Conservation (phyloP, 179 eudicot genomes). For the Silene coronaria region DNA sequence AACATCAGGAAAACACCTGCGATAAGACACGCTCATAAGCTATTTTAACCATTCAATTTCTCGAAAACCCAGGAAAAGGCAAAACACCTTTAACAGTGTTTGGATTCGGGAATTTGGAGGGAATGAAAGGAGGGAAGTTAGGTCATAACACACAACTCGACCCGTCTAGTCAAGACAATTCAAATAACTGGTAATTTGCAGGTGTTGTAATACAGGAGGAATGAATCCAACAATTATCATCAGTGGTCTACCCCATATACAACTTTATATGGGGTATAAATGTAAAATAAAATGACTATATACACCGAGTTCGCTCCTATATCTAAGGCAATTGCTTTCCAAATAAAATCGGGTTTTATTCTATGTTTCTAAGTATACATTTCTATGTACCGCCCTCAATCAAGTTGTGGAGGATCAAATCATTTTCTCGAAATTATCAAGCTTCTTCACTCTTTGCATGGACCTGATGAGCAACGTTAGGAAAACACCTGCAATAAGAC, state of each 20-base stretch:
- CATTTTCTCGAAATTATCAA: constrained; percentile 86
- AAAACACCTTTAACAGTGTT: too few species aligned
- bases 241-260: not conserved
- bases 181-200: not conserved
- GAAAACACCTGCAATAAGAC: constrained; percentile 66
- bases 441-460: constrained; percentile 86
- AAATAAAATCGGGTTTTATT: not conserved
- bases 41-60: too few species aligned
- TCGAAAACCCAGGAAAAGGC: too few species aligned
- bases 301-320: not conserved
- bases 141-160: too few species aligned
- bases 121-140: too few species aligned
- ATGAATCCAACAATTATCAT: not conserved
- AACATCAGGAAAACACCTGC: too few species aligned
- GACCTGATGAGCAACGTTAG: constrained; percentile 57
- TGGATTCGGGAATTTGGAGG: too few species aligned
- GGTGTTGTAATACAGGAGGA: not conserved
- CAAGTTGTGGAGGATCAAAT: constrained; percentile 31
- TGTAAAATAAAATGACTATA: constrained; percentile 4
- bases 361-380: constrained; percentile 9
- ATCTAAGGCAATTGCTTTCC: constrained; percentile 9
- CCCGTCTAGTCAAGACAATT: too few species aligned
- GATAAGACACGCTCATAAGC: too few species aligned
- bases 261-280: not conserved
- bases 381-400: constrained; percentile 5